Conservation (phyloP, 345 rosid genomes). For the Acer saccharum region DNA sequence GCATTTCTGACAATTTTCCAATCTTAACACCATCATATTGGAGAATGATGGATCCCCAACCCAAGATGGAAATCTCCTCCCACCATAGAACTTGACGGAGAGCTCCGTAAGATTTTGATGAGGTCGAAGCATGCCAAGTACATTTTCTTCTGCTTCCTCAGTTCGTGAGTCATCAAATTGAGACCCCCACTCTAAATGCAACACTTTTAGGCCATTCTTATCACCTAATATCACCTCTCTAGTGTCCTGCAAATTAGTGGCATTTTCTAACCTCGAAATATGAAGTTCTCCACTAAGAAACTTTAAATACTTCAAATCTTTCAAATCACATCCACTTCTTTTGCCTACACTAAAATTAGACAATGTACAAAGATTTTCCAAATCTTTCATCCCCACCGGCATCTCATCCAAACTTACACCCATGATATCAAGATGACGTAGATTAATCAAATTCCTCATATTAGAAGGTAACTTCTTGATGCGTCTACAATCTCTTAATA, state of each 20-base stretch:
- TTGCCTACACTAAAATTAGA: not conserved
- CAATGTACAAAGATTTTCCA: not conserved
- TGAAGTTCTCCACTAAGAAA: not conserved
- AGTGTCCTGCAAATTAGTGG: not conserved
- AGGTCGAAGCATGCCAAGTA: not conserved
- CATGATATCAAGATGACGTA: not conserved
- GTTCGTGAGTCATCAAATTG: not conserved
- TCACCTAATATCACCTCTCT: not conserved
- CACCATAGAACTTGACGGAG: not conserved
- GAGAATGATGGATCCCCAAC: constrained; percentile 4
- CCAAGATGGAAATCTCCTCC: not conserved
- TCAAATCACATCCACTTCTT: not conserved
- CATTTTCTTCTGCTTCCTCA: not conserved
- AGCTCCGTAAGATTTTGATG: not conserved
- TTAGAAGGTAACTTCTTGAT: not conserved
- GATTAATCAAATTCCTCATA: not conserved
- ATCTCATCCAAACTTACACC: not conserved
- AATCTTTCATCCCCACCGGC: not conserved
- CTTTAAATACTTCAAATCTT: not conserved
- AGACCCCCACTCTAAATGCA: not conserved
- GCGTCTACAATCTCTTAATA: not conserved
- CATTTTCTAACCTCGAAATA: not conserved
- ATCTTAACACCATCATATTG: not conserved
- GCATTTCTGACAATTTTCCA: not conserved
- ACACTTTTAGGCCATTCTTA: not conserved